Evolutionary conservation across 1,284 basidiomycete species (phyloP).

Genomic region (Phylloporus gajari): DNA sequence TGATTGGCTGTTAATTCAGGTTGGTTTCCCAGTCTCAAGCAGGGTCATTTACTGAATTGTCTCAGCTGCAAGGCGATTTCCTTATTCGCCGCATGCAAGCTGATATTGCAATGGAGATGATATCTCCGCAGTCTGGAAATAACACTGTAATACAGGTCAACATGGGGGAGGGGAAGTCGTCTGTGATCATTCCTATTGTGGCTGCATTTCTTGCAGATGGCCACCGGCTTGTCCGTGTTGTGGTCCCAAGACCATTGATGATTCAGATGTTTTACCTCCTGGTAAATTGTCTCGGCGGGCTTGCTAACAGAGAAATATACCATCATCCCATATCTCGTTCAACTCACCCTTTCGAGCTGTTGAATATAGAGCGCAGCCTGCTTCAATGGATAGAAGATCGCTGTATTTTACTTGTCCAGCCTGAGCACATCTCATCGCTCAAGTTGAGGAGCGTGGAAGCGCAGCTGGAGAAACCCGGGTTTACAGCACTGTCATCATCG

Average conservation of each 20-base stretch:
- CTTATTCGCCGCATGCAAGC: not conserved
- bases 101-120: constrained; percentile 6
- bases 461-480: not conserved
- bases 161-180: constrained; percentile 9
- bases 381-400: not conserved
- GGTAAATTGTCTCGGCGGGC: constrained; percentile 5
- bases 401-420: constrained; percentile 1
- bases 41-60: not conserved
- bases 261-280: constrained; percentile 5
- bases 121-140: not conserved
- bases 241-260: not conserved
- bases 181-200: constrained; percentile 4
- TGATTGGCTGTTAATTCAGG: constrained; percentile 60
- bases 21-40: constrained; percentile 17
- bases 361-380: no score
- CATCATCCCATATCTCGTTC: constrained; percentile 6
- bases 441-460: constrained; percentile 4
- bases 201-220: not conserved
- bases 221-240: constrained; percentile 3
- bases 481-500: no score
- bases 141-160: constrained; percentile 9
- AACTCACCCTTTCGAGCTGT: no score
- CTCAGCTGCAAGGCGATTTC: constrained; percentile 50
- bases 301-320: constrained; percentile 11
- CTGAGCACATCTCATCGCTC: constrained; percentile 3